Conservation (phyloP, 1,284 basidiomycete species). For the Ganoderma multipileum region DNA sequence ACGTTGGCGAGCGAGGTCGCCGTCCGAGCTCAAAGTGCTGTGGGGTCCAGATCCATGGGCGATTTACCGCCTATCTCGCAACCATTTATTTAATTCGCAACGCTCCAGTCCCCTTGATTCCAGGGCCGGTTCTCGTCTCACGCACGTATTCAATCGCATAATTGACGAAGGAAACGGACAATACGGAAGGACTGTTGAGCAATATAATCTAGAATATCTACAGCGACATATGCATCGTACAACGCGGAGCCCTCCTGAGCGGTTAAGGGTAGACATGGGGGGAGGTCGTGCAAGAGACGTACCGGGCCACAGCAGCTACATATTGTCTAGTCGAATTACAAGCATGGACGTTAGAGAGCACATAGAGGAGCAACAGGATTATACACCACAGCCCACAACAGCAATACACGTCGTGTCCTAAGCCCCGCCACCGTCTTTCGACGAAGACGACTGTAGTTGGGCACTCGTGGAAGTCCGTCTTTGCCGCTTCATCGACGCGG, state of each 20-base stretch:
- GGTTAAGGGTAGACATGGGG: slow-evolving; percentile 30
- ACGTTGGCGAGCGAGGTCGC: slow-evolving; percentile 19
- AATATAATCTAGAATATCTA: slow-evolving; percentile 40
- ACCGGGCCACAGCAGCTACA: slow-evolving; percentile 33
- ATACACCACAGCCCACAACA: slow-evolving; percentile 18
- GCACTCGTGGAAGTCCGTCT: slow-evolving; percentile 73
- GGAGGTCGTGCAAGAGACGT: slow-evolving; percentile 30
- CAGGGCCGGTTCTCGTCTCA: background rate
- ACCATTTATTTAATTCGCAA: slow-evolving; percentile 8
- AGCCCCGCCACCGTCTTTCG: slow-evolving; percentile 42
- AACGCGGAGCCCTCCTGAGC: slow-evolving; percentile 28
- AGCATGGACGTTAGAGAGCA: slow-evolving; percentile 33
- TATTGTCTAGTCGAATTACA: slow-evolving; percentile 36
- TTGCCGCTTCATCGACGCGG: slow-evolving; percentile 75
- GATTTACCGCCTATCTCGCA: slow-evolving; percentile 14
- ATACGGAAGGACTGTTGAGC: slow-evolving; percentile 23
- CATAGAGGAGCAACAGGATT: slow-evolving; percentile 19
- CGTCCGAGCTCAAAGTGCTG: slow-evolving; percentile 22
- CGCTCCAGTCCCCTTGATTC: background rate
- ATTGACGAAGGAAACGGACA: background rate
- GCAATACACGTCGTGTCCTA: slow-evolving; percentile 24
- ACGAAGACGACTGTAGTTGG: slow-evolving; percentile 42
- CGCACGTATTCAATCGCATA: background rate
- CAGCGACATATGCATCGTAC: slow-evolving; percentile 36
- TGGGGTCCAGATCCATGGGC: slow-evolving; percentile 9